Conservation (phyloP, 192 early-diverging fungal genomes). For the Rhizoclosmatium sp. region DNA sequence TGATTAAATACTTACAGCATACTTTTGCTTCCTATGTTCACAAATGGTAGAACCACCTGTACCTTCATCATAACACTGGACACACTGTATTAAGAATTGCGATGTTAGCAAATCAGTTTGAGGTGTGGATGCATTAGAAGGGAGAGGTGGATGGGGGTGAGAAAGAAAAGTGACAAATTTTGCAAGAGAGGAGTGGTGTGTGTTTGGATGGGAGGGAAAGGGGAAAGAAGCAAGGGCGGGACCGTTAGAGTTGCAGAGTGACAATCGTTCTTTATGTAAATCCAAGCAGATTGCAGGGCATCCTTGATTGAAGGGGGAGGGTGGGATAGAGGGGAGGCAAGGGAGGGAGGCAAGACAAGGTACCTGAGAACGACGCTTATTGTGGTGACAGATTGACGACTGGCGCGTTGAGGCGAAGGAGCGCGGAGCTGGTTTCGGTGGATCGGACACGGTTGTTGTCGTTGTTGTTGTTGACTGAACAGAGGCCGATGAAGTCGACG, state of each 20-base stretch:
- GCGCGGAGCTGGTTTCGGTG: conserved; percentile 2
- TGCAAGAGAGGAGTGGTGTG: no score
- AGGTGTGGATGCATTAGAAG: neutral
- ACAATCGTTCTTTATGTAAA: no score
- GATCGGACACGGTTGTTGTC: no score
- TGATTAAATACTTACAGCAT: conserved; percentile 17
- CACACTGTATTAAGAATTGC: conserved; percentile 12
- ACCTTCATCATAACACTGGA: conserved; percentile 38
- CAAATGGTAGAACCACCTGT: conserved; percentile 42
- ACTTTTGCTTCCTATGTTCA: conserved; percentile 37
- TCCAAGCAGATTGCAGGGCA: neutral
- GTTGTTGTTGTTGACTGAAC: no score
- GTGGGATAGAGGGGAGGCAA: no score
- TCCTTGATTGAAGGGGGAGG: no score
- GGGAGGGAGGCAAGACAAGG: no score
- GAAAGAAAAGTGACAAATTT: conserved; percentile 7
- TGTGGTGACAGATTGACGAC: conserved; percentile 37
- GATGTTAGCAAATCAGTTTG: conserved; percentile 5
- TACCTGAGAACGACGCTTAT: conserved; percentile 35
- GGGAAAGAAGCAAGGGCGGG: no score
- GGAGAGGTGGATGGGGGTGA: conserved; percentile 1
- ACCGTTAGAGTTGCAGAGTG: neutral
- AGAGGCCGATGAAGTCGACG: no score
- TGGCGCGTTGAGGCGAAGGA: conserved; percentile 4
- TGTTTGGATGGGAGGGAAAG: no score